Percentiles rank a stretch among this genome's conserved stretches.
Evolutionary conservation across 441 rosid species (phyloP).

Genomic region (Dalechampia spathulata): DNA sequence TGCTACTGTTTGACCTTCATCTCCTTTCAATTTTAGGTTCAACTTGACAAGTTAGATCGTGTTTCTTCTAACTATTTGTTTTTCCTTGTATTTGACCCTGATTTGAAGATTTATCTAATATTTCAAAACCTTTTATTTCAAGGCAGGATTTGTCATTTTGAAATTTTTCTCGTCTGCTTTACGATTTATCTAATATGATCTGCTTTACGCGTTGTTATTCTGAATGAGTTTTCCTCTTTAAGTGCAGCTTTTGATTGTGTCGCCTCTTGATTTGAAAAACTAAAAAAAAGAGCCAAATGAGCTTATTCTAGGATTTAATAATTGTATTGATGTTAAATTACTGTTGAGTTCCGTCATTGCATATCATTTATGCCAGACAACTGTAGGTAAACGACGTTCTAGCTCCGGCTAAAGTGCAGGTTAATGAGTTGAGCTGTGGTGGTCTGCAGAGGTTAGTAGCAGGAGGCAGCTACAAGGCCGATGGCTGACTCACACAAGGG

Average conservation of each 20-base stretch:
- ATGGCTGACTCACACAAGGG: conserved; percentile 53
- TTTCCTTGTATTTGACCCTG: too few relatives aligned
- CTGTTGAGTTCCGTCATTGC: too few relatives aligned
- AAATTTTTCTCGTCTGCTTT: too few relatives aligned
- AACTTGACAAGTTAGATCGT: not conserved
- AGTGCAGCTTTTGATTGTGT: not conserved
- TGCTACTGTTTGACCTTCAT: not conserved
- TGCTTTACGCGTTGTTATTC: not conserved
- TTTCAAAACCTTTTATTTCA: too few relatives aligned
- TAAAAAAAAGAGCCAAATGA: not conserved
- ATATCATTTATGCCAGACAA: too few relatives aligned
- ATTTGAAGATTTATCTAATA: too few relatives aligned
- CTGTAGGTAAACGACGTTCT: too few relatives aligned
- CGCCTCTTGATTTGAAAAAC: not conserved
- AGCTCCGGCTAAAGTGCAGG: too few relatives aligned
- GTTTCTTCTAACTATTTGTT: not conserved
- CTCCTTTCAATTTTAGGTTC: not conserved
- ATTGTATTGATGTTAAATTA: not conserved
- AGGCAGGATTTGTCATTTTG: too few relatives aligned
- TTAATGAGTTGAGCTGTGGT: not conserved
- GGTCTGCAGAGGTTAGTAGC: conserved; percentile 1
- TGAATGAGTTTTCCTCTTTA: not conserved
- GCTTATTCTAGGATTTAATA: not conserved
- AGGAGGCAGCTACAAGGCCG: conserved; percentile 8
- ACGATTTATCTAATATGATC: too few relatives aligned